Base-by-base conservation (phyloP, 805 yeast genomes). In the Monosporozyma servazzii region DNA sequence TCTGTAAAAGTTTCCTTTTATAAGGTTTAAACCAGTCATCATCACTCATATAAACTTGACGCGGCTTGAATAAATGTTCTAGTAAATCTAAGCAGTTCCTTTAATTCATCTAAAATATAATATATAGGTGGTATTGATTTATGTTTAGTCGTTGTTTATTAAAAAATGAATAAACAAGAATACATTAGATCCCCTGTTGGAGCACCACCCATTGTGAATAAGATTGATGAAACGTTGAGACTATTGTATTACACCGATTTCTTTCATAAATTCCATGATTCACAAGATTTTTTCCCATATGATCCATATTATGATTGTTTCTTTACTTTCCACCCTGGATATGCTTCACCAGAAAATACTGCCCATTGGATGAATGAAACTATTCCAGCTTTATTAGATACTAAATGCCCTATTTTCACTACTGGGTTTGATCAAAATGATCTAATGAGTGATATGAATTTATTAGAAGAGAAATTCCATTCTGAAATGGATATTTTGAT, bases 251-350 rank as follows among this genome's bases (percentile, higher is more conserved):
- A 90, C 69, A 88, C 98, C 1, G 86, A 87, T 61, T 90, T 84
- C 69, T 93, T 93, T 81, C 88, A 89, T 64, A 91, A 86, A 40
- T 75, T 86, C 54, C 96, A 93, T 70, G 89, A 89, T 61, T 83
- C 88, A 47, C 93, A 90, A 61, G 97, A 91, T 70, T 87, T 93
- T 67, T 88, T 88, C 82, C 99, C 99, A 5, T 93, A 89, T 68
- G 99, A 93, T 68, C 99, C 99, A 45, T 93, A 91, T 69, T 77
- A 88, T 65, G 99, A 93, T 66, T 80, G 81, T 27, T 93, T 93
- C 70, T 89, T 88, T 78, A 75, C 87, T 49, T 93, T 91, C 85
- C 98, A 91, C 67, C 98, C 99, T 3, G 96, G 96, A 41, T 79
- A 89, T 63, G 83, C 88, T 18, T 85, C 93, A 7, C 86, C 87